Evolutionary conservation across 192 early-diverging fungal genomes (phyloP), one percentile per base, ranked within the genome.

Genomic region (Umbelopsis sp.): DNA sequence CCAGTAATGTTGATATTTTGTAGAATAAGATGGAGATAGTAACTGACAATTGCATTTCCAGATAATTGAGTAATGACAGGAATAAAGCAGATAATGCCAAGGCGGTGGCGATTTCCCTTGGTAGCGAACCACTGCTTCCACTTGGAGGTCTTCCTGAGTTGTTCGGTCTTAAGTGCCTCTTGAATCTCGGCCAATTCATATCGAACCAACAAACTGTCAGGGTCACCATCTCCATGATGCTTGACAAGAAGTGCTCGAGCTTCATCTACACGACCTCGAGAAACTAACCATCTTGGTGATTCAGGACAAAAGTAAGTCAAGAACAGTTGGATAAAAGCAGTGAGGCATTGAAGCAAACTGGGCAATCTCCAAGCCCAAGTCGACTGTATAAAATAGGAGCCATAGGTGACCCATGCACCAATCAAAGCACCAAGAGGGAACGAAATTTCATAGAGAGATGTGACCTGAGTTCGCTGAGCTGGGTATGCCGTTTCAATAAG

Each of bases 51-150:
- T 12, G 20, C 37, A 52, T 71, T 71, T 37, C 69, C 69, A 11
- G 69, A 71, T n/a, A 71, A 51, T 35, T 71, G 69, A 10, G 55
- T 71, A 8, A 71, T 71, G 37, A 71, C 55, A 13, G 69, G 69
- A 16, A 71, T 33, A 21, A 71, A 71, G n/a, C 37, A 8, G n/a
- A 71, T 33, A 44, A 71, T 53, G 8, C 6, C 41, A 20, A 71
- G 53, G 11, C 69, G 69, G 15, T 71, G 69, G 46, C 51, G 69
- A 30, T 71, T 71, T 47, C 69, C 69, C 22, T 71, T 71, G 25
- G 69, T 71, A 9, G 18, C 41, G 18, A 71, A 20, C 30, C 46
- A 61, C n/a, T 71, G 25, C 1, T 7, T 61, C 50, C 55, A 71
- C 11, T 20, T 53, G 15, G 51, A 53, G 4, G 69, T 35, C 16